Percentiles rank a stretch among this genome's conserved stretches.
Conservation (phyloP, 768 basidiomycete genomes). For the Termitomyces titanicus region DNA sequence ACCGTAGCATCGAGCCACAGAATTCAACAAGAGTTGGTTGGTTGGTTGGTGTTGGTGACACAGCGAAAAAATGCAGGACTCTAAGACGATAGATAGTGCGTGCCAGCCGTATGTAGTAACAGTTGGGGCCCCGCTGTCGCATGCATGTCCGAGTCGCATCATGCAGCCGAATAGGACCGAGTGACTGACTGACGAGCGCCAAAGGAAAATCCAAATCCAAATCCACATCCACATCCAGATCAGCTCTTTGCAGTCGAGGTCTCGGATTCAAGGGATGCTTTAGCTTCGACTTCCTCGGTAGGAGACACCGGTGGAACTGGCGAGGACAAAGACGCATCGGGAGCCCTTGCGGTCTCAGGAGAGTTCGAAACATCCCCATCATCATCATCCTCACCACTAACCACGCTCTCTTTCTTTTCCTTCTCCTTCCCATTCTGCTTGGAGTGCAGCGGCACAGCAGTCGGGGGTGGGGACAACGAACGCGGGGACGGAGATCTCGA, state of each 20-base stretch:
- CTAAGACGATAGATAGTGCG: too few species aligned
- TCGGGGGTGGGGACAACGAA: conserved; percentile 28
- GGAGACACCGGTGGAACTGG: neutral
- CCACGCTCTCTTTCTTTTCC: neutral
- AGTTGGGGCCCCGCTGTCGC: too few species aligned
- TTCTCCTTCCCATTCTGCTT: neutral
- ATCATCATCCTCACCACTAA: neutral
- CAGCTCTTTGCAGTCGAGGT: neutral
- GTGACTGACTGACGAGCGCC: neutral
- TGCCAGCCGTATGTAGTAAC: too few species aligned
- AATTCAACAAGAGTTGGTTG: too few species aligned
- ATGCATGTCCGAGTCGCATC: neutral
- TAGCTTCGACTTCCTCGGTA: neutral
- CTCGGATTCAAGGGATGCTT: neutral
- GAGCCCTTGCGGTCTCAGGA: neutral
- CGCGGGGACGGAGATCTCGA: conserved; percentile 48
- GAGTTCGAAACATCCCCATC: neutral
- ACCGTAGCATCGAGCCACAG: neutral
- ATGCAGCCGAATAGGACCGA: neutral
- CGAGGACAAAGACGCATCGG: neutral
- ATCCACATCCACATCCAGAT: too few species aligned
- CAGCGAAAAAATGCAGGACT: too few species aligned
- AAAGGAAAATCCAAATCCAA: too few species aligned
- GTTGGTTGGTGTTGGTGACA: too few species aligned
- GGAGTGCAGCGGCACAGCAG: conserved; percentile 25